Evolutionary conservation across 306 rosid species (phyloP).

Genomic region (Cyamopsis tetragonoloba): DNA sequence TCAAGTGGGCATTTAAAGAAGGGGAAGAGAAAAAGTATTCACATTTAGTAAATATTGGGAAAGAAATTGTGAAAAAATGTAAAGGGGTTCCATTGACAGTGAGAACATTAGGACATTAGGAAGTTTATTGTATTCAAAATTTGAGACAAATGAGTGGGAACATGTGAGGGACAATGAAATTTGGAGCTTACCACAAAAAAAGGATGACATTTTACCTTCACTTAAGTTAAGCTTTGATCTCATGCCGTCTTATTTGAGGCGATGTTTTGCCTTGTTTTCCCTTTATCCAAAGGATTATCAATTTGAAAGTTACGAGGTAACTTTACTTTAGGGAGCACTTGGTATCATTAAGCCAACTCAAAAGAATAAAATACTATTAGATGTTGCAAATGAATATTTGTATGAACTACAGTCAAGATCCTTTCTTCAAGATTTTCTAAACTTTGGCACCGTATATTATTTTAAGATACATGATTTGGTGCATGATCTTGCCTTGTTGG

Average conservation of each 20-base stretch:
- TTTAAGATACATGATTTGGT: slow-evolving; percentile 19
- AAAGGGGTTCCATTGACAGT: slow-evolving; percentile 34
- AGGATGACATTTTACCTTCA: slow-evolving; percentile 25
- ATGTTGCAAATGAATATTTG: slow-evolving; percentile 11
- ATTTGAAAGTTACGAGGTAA: not conserved
- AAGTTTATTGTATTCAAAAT: not conserved
- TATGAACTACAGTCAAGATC: not conserved
- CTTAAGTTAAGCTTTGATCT: slow-evolving; percentile 37
- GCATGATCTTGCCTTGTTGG: slow-evolving; percentile 16
- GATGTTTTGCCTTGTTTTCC: slow-evolving; percentile 31
- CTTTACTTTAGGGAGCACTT: slow-evolving; percentile 18
- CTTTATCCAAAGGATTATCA: slow-evolving; percentile 12
- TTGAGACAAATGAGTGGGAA: not conserved
- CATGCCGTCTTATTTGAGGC: slow-evolving; percentile 28
- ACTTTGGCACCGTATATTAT: accelerated
- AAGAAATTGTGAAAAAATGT: slow-evolving; percentile 30
- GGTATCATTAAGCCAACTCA: slow-evolving; percentile 20
- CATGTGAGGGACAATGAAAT: slow-evolving; percentile 26
- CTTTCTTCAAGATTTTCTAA: not conserved
- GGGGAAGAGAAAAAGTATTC: not conserved
- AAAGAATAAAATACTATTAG: not conserved
- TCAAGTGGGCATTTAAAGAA: slow-evolving; percentile 32
- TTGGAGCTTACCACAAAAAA: slow-evolving; percentile 23
- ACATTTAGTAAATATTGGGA: slow-evolving; percentile 8
- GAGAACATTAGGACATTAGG: slow-evolving; percentile 38